These are phyloP conservation scores for Pleomassaria siparia DNA, from an alignment of 2,329 filamentous ascomycete species.

Conservation along the genomic window DNA sequence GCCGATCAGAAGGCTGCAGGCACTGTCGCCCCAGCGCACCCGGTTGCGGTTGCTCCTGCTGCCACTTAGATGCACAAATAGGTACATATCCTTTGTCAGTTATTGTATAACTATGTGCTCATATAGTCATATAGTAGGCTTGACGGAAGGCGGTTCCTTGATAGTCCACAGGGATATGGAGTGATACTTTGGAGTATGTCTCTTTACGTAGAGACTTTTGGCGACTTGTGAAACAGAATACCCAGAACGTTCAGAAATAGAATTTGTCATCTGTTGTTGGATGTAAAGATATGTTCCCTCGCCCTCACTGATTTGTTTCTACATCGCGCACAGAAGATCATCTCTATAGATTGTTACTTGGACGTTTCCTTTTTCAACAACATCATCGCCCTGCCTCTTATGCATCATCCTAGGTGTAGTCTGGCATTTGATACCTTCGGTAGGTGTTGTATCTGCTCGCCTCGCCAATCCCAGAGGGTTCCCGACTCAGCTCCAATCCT, in stretches of 20 bases:
- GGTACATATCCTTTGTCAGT: background rate
- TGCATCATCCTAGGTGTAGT: background rate
- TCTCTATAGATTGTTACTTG: no score
- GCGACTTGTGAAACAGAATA: slow-evolving; percentile 2
- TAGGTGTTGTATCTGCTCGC: slow-evolving; percentile 9
- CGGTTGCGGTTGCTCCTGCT: background rate
- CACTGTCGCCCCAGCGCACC: background rate
- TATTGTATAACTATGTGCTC: no score
- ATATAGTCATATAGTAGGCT: background rate
- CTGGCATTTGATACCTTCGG: background rate
- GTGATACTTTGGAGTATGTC: background rate
- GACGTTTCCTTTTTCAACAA: no score
- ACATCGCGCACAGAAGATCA: no score
- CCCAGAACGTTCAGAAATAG: background rate
- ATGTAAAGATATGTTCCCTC: no score
- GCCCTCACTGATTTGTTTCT: no score
- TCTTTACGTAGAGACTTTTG: background rate
- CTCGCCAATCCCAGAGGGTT: slow-evolving; percentile 28
- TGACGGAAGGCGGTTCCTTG: background rate
- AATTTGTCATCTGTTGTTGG: background rate
- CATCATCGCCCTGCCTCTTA: background rate
- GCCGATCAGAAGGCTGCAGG: slow-evolving; percentile 8
- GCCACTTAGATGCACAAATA: background rate
- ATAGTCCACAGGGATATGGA: background rate
- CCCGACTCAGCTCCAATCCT: slow-evolving; percentile 46